Evolutionary conservation across 2,329 filamentous ascomycete genomes (phyloP), one percentile per base, ranked within the genome.

Genomic region (Chrysosporium keratinophilum): DNA sequence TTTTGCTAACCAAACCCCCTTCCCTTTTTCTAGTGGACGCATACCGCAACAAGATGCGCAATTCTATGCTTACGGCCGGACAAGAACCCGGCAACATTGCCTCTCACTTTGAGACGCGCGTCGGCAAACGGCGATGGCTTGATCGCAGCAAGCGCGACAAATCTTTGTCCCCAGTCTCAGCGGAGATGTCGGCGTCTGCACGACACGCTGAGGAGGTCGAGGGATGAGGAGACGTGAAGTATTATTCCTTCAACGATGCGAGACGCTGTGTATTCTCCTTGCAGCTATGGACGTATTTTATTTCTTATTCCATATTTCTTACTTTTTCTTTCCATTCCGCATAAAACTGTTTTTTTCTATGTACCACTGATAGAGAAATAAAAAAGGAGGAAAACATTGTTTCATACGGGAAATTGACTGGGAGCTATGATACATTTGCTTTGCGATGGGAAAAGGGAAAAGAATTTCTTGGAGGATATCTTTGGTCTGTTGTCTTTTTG

Each of bases 21-120:
- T 1, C 20, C 28, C 1, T 31, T 47, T 11, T 35, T 37, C 54
- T 57, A 94, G 89, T 97, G 70, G 91, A 97, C 69, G 88, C 87
- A 57, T 96, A 96, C 69, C 85, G 91, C 57, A 91, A 88, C 68
- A 95, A 95, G 76, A 93, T 90, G 69, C 82, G 86, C 59, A 84
- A 80, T 60, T 86, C 85, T 53, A 90, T 95, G 73, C 80, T 94
- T 63, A 82, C 80, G 19, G 80, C 83, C 42, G 86, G 87, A 63
- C 84, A 88, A 64, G 88, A 94, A 57, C 78, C 88, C 43, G 76
- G 79, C 54, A 77, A 79, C 17, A 81, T 87, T 23, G 86, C 87
- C 20, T 84, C 88, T 52, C 89, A 96, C 71, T 94, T 90, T 65
- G 89, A 96, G 72, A 93, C 87, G 2, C 82, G 91, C 33, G 53